Base-by-base conservation (phyloP, 2,329 filamentous ascomycete species). In the Diaporthe aspalathi region DNA sequence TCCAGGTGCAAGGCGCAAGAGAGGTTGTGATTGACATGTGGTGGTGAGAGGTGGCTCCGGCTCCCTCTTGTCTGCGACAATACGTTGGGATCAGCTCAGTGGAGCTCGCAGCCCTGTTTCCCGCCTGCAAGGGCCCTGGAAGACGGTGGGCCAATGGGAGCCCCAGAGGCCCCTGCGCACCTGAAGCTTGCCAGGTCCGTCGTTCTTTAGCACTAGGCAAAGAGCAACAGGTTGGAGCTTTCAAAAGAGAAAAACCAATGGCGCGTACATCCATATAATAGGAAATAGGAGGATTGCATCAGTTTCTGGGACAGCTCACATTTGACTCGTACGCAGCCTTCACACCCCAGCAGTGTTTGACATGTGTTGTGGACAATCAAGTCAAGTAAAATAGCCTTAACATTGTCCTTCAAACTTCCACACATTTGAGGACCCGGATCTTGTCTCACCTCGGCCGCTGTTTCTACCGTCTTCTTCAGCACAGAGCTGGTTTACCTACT, bases 71-170 rank as follows among this genome's bases (percentile, higher is more conserved):
- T 60, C 52, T n/a, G 56, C 49, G 45, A 60, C 67, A 32, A 38
- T 45, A 57, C 45, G 53, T 60, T 68, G 53, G 66, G 66, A 27
- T 49, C 45, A 60, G 47, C 43, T 43, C 14, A 29, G 67, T 24
- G 67, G 67, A 56, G 67, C 45, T 57, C 32, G 24, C 32, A 50
- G 45, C 67, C 67, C 53, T 60, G 43, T 17, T 52, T 68, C 43
- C 53, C 35, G 53, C 53, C 5, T 68, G 29, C 35, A 68, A n/a
- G 45, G 43, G 35, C 53, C 53, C 29, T 29, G 53, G 20, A n/a
- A 29, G 16, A 2, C 35, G 16, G 67, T 11, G 54, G 43, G 17
- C 60, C 60, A 65, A 65, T 65, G 20, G 54, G 45, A 50, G 24
- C 12, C 47, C 43, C 16, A 35, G 29, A 14, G 53, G 35, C 12